These are phyloP conservation scores for Lycium barbarum DNA, from an alignment of 257 asterid species.

Conservation along the genomic window DNA sequence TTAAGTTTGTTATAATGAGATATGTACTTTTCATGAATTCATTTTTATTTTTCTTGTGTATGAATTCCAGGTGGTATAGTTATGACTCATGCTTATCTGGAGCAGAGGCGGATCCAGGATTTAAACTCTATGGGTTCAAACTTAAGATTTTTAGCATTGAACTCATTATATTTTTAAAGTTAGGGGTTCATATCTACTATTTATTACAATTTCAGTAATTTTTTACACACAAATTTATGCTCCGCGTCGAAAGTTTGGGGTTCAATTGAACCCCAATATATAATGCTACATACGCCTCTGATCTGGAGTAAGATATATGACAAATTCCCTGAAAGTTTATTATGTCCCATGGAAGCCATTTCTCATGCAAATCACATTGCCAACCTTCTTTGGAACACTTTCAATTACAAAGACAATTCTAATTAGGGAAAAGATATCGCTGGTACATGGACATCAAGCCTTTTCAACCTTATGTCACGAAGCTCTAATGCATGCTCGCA, in stretches of 20 bases:
- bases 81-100: slow-evolving; percentile 92
- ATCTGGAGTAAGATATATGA: slow-evolving; percentile 93
- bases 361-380: slow-evolving; percentile 86
- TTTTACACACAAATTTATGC: no score
- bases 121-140: no score
- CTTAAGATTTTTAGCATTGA: no score
- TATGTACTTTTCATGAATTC: not conserved
- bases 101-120: no score
- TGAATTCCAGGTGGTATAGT: slow-evolving; percentile 66
- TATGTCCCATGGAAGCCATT: slow-evolving; percentile 91
- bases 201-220: no score
- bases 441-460: slow-evolving; percentile 94
- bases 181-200: no score
- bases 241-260: no score
- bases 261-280: no score
- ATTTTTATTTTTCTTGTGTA: slow-evolving; percentile 24
- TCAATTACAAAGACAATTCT: slow-evolving; percentile 81
- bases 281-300: no score
- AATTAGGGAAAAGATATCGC: slow-evolving; percentile 75
- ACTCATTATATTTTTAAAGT: no score
- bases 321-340: slow-evolving; percentile 85
- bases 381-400: slow-evolving; percentile 83
- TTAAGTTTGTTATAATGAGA: not conserved
- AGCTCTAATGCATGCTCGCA: slow-evolving; percentile 92
- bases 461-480: slow-evolving; percentile 93